These are phyloP conservation scores for Phytophthora cryptogea DNA, from an alignment of 352 stramenopile species.

Conservation along the genomic window DNA sequence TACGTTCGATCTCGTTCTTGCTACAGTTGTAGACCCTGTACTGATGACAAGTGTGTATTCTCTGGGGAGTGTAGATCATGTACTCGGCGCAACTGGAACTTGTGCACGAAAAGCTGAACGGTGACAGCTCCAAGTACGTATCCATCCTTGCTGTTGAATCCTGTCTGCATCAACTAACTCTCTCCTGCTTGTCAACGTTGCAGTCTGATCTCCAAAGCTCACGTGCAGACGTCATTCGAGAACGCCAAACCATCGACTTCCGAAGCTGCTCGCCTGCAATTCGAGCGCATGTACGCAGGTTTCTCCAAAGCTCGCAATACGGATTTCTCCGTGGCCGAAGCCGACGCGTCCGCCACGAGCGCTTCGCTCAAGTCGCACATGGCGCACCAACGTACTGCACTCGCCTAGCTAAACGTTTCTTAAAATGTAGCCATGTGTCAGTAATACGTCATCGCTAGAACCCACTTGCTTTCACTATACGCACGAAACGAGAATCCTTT, in stretches of 20 bases:
- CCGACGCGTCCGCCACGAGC: conserved; percentile 45
- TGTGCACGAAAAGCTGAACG: conserved; percentile 90
- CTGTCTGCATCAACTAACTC: conserved; percentile 3
- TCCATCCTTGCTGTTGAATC: neutral
- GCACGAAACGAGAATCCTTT: conserved; percentile 7
- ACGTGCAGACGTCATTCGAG: conserved; percentile 70
- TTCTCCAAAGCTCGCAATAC: conserved; percentile 78
- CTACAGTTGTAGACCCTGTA: neutral
- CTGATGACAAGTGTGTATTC: conserved; percentile 5
- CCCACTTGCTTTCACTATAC: neutral
- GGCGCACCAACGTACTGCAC: conserved; percentile 69
- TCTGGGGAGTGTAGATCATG: conserved; percentile 71
- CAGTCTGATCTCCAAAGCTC: conserved; percentile 56
- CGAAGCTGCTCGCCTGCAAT: conserved; percentile 54
- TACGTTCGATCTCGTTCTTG: conserved; percentile 34
- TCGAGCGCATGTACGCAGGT: conserved; percentile 69
- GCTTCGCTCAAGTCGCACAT: conserved; percentile 61
- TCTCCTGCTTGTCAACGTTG: neutral
- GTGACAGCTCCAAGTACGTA: conserved; percentile 57
- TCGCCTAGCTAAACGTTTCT: conserved; percentile 38
- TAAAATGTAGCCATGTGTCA: conserved; percentile 19
- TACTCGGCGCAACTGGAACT: conserved; percentile 94
- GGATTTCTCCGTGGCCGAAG: conserved; percentile 63
- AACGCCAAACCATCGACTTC: conserved; percentile 76
- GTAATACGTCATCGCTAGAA: neutral